phyloP scores from a whole-genome alignment of 192 early-diverging fungal genomes.

The Coemansia aciculifera region DNA sequence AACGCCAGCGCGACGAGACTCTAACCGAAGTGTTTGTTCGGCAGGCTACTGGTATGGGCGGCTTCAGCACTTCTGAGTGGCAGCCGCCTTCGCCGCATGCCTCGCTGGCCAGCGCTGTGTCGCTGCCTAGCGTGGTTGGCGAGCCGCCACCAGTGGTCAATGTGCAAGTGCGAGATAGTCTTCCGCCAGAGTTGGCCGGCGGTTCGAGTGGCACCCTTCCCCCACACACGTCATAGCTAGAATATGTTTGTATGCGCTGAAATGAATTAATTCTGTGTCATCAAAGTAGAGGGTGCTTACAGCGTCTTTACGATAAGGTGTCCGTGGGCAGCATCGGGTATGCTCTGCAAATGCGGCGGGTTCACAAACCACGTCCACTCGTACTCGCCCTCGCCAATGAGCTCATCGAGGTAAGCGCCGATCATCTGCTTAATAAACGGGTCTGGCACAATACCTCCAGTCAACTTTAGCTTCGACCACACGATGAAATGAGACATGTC shows the following conservation, averaged over 20 bases:
- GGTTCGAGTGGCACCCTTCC: background rate
- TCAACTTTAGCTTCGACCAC: constrained; percentile 48
- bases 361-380: constrained; percentile 57
- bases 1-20: constrained; percentile 29
- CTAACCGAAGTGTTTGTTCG: constrained; percentile 47
- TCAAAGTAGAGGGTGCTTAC: background rate
- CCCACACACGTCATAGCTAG: background rate
- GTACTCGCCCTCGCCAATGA: constrained; percentile 23
- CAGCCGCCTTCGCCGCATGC: constrained; percentile 38
- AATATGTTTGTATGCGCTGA: background rate
- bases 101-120: background rate
- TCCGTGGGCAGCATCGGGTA: constrained; percentile 45
- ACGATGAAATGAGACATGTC: constrained; percentile 38
- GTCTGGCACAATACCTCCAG: constrained; percentile 26
- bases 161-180: constrained; percentile 2
- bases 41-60: constrained; percentile 46
- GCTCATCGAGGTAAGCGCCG: constrained; percentile 20
- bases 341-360: constrained; percentile 53
- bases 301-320: constrained; percentile 37
- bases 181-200: background rate
- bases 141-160: background rate
- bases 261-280: background rate
- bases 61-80: constrained; percentile 35
- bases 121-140: background rate
- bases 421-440: constrained; percentile 15